Evolutionary conservation across 257 asterid species (phyloP).

Genomic region (Solanum virginianum): DNA sequence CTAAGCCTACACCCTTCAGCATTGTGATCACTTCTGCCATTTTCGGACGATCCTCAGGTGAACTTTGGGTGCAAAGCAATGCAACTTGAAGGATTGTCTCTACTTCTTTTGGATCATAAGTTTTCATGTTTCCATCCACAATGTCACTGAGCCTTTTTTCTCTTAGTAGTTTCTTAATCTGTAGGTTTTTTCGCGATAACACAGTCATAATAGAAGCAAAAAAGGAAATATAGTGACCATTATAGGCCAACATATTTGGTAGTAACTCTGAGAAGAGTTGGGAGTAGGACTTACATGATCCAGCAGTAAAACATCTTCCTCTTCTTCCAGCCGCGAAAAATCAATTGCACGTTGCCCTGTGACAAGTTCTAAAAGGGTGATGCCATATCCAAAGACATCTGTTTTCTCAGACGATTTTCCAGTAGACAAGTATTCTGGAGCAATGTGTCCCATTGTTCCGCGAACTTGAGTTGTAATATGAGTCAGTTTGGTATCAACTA

Average conservation of each 20-base stretch:
- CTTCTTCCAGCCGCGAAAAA: conserved; percentile 79
- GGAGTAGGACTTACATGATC: conserved; percentile 54
- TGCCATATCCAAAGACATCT: conserved; percentile 84
- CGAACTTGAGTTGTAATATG: conserved; percentile 87
- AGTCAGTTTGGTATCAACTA: conserved; percentile 57
- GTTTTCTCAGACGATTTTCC: conserved; percentile 90
- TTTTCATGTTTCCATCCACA: conserved; percentile 45
- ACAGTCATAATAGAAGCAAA: not conserved
- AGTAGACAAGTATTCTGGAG: conserved; percentile 79
- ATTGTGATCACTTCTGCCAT: conserved; percentile 67
- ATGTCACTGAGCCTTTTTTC: conserved; percentile 62
- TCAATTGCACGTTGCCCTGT: conserved; percentile 92
- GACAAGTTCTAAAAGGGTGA: conserved; percentile 78
- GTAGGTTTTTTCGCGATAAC: not conserved
- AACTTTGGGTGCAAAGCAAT: conserved; percentile 67
- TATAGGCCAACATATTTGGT: not conserved
- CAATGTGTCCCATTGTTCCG: conserved; percentile 97
- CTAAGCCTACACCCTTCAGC: conserved; percentile 72
- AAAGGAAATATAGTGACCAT: not conserved
- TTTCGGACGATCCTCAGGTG: conserved; percentile 75
- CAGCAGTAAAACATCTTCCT: conserved; percentile 80
- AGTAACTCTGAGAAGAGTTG: not conserved
- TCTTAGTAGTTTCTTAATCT: conserved; percentile 67
- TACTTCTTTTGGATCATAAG: conserved; percentile 41
- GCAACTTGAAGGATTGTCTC: conserved; percentile 77